A percentile compares a stretch with the other conserved stretches of the same genome.
Evolutionary conservation across 2,329 filamentous ascomycete species (phyloP).

Genomic region (Acrodontium crateriforme): DNA sequence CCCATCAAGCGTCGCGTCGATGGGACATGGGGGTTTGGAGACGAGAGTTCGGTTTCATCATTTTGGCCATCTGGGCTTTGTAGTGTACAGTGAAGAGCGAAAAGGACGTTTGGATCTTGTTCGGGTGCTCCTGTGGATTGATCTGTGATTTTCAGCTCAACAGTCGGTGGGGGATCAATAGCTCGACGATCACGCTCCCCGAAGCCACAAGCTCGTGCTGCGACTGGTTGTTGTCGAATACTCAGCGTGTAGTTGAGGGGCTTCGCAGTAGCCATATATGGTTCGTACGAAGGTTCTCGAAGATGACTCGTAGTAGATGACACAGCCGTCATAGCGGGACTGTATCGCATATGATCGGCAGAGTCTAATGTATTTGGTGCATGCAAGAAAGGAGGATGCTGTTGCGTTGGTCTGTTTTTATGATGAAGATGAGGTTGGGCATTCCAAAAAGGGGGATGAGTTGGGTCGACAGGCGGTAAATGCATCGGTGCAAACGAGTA

Average conservation of each 20-base stretch:
- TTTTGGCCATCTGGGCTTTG: constrained; percentile 53
- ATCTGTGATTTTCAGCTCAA: constrained; percentile 56
- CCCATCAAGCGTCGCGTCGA: constrained; percentile 69
- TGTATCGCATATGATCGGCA: too few species aligned
- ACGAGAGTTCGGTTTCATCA: constrained; percentile 48
- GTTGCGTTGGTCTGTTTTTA: too few species aligned
- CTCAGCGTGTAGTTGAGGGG: constrained; percentile 35
- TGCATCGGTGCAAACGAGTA: too few species aligned
- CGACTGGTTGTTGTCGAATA: constrained; percentile 64
- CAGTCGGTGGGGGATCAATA: constrained; percentile 71
- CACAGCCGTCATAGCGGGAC: too few species aligned
- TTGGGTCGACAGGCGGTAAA: too few species aligned
- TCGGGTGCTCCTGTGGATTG: constrained; percentile 39
- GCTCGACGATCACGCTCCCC: constrained; percentile 70
- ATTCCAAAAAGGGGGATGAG: too few species aligned
- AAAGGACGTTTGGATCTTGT: constrained; percentile 48
- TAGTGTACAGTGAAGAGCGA: constrained; percentile 56
- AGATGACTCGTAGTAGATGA: too few species aligned
- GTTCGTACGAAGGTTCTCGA: too few species aligned
- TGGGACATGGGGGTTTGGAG: constrained; percentile 39
- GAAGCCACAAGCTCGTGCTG: constrained; percentile 69
- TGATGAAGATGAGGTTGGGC: too few species aligned
- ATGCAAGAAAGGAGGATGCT: too few species aligned
- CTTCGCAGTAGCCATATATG: too few species aligned
- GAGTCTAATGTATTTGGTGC: too few species aligned